Base-by-base conservation (phyloP, 495 filamentous ascomycete genomes). In the Penicilliopsis zonata region DNA sequence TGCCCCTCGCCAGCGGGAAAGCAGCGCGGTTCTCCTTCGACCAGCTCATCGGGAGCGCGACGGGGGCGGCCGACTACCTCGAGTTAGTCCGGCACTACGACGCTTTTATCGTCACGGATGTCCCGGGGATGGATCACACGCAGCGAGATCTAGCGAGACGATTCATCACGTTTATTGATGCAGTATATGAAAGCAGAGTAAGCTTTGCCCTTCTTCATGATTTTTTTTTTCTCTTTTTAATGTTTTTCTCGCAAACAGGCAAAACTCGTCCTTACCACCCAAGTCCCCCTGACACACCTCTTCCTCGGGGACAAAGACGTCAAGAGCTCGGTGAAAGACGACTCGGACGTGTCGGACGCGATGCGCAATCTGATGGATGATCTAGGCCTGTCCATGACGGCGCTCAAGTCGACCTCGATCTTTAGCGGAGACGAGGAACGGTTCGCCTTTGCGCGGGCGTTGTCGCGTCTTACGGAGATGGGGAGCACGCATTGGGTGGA, bases 81-180 rank as follows among this genome's bases (percentile, higher is more conserved):
- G 90, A 98, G 57, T 65, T 98, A 36, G 83, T 86, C 66, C 70
- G 85, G 23, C 78, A 79, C 35, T 98, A 96, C 54, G 77, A 90
- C 31, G 78, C 86, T 0, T 96, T 98, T 44, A 74, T 96, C 40
- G 67, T 98, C 18, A 92, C 85, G 2, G 80, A 86, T 22, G 76
- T 98, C 0, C 92, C 90, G 0, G 82, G 81, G 4, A 96, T 98
- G 90, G 88, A 74, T 10, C 71, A 80, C 36, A 71, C 69, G 18
- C 70, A 82, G 47, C 73, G 90, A n/a, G 90, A 98, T 63, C 67
- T 92, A 9, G 90, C 92, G 1, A 61, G 90, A 27, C 63, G 90
- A 13, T 96, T 98, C 53, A 96, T 98, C 42, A 98, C 90, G 0
- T 94, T 98, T 43, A 80, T 98, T 31, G 90, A 98, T 53, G 87